These are phyloP conservation scores for Phytophthora sp. DNA, from an alignment of 352 stramenopile genomes.

Conservation along the genomic window DNA sequence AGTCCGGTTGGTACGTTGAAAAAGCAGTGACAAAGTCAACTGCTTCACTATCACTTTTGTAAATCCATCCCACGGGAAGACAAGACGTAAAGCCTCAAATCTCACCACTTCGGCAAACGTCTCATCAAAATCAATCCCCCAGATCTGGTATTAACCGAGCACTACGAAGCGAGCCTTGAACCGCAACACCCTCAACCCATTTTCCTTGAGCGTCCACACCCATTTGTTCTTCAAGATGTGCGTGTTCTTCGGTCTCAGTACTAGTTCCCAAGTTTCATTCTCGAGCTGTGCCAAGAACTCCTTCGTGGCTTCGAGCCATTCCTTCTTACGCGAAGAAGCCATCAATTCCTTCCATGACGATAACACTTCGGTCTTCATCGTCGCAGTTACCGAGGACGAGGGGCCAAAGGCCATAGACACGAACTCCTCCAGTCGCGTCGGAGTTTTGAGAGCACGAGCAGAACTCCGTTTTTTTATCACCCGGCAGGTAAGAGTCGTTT, in stretches of 20 bases:
- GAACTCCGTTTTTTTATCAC: constrained; percentile 2
- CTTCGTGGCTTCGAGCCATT: constrained; percentile 16
- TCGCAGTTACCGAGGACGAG: constrained; percentile 8
- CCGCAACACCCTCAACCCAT: constrained; percentile 1
- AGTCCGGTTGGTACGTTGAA: constrained; percentile 4
- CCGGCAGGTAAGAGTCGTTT: constrained; percentile 16
- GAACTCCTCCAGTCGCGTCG: constrained; percentile 2
- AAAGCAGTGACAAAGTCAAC: constrained; percentile 22
- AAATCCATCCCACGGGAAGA: constrained; percentile 6
- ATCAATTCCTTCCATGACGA: constrained; percentile 13
- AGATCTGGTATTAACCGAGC: constrained; percentile 14
- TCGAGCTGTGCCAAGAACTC: constrained; percentile 17
- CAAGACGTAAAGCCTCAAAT: constrained; percentile 14
- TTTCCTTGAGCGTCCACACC: constrained; percentile 16
- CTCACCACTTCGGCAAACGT: constrained; percentile 7
- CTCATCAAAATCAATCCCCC: constrained; percentile 22
- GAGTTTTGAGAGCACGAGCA: neutral
- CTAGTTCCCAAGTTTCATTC: constrained; percentile 17
- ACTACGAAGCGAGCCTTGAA: constrained; percentile 24
- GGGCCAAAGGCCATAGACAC: constrained; percentile 9
- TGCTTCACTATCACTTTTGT: neutral
- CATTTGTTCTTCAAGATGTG: constrained; percentile 22
- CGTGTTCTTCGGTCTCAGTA: constrained; percentile 3
- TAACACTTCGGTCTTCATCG: constrained; percentile 6
- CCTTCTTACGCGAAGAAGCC: neutral